Base-by-base conservation (phyloP, 192 early-diverging fungal species). In the Haplosporangium gracile region DNA sequence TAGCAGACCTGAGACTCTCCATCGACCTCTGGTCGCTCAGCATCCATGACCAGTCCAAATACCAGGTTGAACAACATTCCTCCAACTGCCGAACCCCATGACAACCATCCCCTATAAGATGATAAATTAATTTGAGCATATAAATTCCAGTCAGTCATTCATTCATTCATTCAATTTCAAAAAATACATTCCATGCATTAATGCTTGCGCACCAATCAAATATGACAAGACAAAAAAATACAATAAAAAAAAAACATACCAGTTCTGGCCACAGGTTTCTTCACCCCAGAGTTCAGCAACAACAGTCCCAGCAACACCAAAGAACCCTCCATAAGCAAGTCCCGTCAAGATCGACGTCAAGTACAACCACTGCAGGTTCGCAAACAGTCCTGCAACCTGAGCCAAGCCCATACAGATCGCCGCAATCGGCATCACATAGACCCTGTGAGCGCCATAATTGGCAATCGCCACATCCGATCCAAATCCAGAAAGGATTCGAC, bases 251-350 rank as follows among this genome's bases (percentile, higher is more conserved):
- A 43, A 1, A 53, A 22, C 79, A 26, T 78, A 86, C 84, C 84
- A 86, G 71, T 86, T 86, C 68, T 86, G 84, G 39, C 84, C 84
- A 55, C 84, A 86, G 10, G 79, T 78, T 15, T 74, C 79, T 68
- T 65, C 75, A 6, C 84, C 84, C 84, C 84, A 86, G 7, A 86
- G 53, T 72, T 86, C 84, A 2, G 84, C 84, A 29, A 86, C 84
- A 78, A 86, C 81, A 51, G 60, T 86, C 15, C 79, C 79, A 24
- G 84, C 84, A 24, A 86, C 76, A 13, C 79, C 84, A 86, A 86
- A 86, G 75, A 78, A 86, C 10, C 79, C 84, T 39, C 84, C 84
- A 57, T 86, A 86, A 1, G 79, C 79, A 1, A 86, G 22, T 40
- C 84, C 84, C 13, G 84, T 78, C 9, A 86, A 53, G 20, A 70